Percentiles rank a stretch among this genome's conserved stretches.
Evolutionary conservation across 2,329 filamentous ascomycete genomes (phyloP).

Genomic region (Nemania sp.): DNA sequence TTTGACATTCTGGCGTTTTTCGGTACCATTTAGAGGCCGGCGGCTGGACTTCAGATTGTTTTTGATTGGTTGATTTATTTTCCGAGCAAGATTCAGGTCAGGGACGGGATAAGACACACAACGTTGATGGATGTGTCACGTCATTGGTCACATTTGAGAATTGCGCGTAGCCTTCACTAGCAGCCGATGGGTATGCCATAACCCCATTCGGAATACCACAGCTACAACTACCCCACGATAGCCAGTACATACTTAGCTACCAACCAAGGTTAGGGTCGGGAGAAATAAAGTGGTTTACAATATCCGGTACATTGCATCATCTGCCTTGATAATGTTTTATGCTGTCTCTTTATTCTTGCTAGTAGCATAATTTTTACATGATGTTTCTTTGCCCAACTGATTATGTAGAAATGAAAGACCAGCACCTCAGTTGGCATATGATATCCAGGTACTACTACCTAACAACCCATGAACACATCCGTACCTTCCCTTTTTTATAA

Average conservation of each 20-base stretch:
- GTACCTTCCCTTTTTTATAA: too few relatives aligned
- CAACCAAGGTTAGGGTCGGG: not conserved
- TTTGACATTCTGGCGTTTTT: conserved; percentile 24
- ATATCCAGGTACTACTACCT: not conserved
- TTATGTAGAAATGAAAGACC: too few relatives aligned
- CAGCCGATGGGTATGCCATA: conserved; percentile 1
- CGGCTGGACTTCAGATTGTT: conserved; percentile 16
- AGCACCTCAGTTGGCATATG: not conserved
- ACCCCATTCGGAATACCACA: conserved; percentile 1
- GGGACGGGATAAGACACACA: conserved; percentile 1
- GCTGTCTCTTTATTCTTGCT: not conserved
- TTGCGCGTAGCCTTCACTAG: not conserved
- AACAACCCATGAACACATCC: too few relatives aligned
- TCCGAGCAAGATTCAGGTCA: conserved; percentile 14
- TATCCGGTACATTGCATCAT: not conserved
- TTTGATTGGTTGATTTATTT: conserved; percentile 15
- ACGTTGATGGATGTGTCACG: conserved; percentile 1
- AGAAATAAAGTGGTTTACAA: conserved; percentile 4
- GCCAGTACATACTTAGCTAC: not conserved
- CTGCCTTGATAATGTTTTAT: not conserved
- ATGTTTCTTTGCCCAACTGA: not conserved
- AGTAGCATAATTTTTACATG: not conserved
- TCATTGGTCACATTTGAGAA: conserved; percentile 1
- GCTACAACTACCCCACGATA: not conserved
- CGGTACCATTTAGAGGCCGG: conserved; percentile 25